These are phyloP conservation scores for Primulina eburnea DNA, from an alignment of 257 asterid genomes.

Conservation along the genomic window DNA sequence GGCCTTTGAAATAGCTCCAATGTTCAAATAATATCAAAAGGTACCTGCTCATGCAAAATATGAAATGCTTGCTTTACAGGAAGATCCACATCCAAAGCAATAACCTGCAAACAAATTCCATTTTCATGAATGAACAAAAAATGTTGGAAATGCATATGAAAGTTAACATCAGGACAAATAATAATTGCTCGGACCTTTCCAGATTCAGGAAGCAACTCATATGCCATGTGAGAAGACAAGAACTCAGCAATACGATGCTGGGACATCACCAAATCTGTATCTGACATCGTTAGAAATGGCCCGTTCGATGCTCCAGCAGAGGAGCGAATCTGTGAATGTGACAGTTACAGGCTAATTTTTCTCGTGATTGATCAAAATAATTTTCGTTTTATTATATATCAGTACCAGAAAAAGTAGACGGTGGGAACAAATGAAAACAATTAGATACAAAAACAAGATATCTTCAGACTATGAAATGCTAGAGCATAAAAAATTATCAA, in stretches of 20 bases:
- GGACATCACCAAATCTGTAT: slow-evolving; percentile 55
- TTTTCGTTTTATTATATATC: too few relatives aligned
- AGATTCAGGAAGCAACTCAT: slow-evolving; percentile 81
- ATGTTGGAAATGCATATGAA: slow-evolving; percentile 1
- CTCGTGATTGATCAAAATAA: neutral
- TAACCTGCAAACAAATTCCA: slow-evolving; percentile 40
- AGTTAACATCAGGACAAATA: slow-evolving; percentile 7
- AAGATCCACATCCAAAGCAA: slow-evolving; percentile 64
- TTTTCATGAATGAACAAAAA: slow-evolving; percentile 11
- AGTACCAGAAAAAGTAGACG: neutral
- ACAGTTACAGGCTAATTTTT: slow-evolving; percentile 4
- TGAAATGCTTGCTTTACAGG: slow-evolving; percentile 85
- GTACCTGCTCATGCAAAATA: slow-evolving; percentile 77
- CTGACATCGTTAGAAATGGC: slow-evolving; percentile 47
- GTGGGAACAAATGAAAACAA: neutral
- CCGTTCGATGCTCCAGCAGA: slow-evolving; percentile 42
- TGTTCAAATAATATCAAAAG: slow-evolving; percentile 13
- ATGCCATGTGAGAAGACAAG: slow-evolving; percentile 64
- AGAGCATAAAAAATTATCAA: neutral
- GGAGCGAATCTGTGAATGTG: neutral
- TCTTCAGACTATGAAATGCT: neutral
- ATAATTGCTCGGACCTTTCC: slow-evolving; percentile 54
- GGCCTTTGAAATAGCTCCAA: slow-evolving; percentile 10
- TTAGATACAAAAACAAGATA: too few relatives aligned
- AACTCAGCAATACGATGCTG: slow-evolving; percentile 58